phyloP scores from a whole-genome alignment of 176 grass and related monocot genomes.

The Puya raimondii region DNA sequence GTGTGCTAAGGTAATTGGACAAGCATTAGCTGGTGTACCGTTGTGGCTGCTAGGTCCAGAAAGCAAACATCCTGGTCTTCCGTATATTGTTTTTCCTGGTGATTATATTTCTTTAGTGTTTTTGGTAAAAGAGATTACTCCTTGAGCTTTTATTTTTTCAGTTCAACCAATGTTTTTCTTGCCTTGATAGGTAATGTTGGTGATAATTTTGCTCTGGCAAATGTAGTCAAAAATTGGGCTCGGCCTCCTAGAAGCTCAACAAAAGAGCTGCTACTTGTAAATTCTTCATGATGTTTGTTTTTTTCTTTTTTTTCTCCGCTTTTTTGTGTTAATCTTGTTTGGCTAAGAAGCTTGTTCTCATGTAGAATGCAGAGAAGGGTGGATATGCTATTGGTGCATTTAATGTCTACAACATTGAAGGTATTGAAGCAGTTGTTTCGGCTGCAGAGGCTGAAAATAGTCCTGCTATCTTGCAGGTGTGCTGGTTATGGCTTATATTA shows the following conservation, averaged over 20 bases:
- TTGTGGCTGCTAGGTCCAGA: conserved; percentile 94
- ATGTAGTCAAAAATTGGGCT: conserved; percentile 75
- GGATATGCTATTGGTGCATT: conserved; percentile 95
- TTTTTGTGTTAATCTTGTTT: conserved; percentile 17
- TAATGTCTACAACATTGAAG: conserved; percentile 97
- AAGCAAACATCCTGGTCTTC: conserved; percentile 86
- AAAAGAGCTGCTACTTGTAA: conserved; percentile 76
- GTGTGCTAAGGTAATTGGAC: conserved; percentile 79
- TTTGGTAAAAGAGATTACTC: conserved; percentile 8
- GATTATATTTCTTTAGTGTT: conserved; percentile 17
- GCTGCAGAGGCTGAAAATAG: conserved; percentile 82
- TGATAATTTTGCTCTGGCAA: conserved; percentile 65
- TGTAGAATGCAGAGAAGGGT: conserved; percentile 73
- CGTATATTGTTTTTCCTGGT: conserved; percentile 99
- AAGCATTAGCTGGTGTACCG: conserved; percentile 88
- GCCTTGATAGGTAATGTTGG: conserved; percentile 84
- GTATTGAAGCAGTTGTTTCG: conserved; percentile 84
- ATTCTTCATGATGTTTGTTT: conserved; percentile 15
- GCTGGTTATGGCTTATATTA: background rate
- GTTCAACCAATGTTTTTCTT: conserved; percentile 18
- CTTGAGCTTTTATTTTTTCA: background rate
- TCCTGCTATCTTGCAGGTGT: conserved; percentile 88
- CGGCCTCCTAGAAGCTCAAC: conserved; percentile 56
- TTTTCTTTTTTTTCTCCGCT: conserved; percentile 7
- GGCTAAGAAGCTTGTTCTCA: conserved; percentile 23